Base-by-base conservation (phyloP, 768 basidiomycete species). In the Boletus vermiculosoides region DNA sequence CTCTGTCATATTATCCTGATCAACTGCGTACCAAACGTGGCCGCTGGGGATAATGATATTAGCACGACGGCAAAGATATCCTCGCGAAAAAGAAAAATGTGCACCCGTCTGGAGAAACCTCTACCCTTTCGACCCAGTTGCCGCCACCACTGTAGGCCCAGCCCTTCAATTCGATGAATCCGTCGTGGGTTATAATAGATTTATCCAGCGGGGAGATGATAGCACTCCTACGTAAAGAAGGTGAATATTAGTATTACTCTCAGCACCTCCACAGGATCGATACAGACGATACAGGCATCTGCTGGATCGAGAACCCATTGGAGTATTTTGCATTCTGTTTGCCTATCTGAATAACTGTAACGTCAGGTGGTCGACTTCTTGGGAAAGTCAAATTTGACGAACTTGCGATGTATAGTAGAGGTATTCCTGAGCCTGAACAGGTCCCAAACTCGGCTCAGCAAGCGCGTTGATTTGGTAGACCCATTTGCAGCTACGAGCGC, bases 221-320 rank as follows among this genome's bases (percentile, higher is more conserved):
- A 8, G 60, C 60, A 22, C 60, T 62, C 55, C 61, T 62, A 44
- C 4, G 5, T 31, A 18, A 31, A n/a, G 0, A 41, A 50, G 2
- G 50, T 46, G 6, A 46, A 11, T 13, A 1, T 25, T 13, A 18
- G 8, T 7, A 28, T 23, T 3, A 33, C 8, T 10, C 37, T 40
- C 3, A 23, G 4, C 30, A 10, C n/a, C 2, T 11, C 20, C 6
- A 39, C 16, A 25, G 13, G 18, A 34, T 9, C 59, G 16, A 30
- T 9, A 75, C 80, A 31, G 41, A 81, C 79, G 82, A 83, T 7
- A 83, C 82, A 3, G 81, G 82, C 81, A 83, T 83, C 50, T 80
- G 76, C 58, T 79, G 77, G 57, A 83, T 83, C 5, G 80, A 80
- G 64, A 83, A 83, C 5, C 82, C 82, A 62, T 79, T 81, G 25